Evolutionary conservation across 1,284 basidiomycete genomes (phyloP).

Genomic region (Papiliotrema laurentii): DNA sequence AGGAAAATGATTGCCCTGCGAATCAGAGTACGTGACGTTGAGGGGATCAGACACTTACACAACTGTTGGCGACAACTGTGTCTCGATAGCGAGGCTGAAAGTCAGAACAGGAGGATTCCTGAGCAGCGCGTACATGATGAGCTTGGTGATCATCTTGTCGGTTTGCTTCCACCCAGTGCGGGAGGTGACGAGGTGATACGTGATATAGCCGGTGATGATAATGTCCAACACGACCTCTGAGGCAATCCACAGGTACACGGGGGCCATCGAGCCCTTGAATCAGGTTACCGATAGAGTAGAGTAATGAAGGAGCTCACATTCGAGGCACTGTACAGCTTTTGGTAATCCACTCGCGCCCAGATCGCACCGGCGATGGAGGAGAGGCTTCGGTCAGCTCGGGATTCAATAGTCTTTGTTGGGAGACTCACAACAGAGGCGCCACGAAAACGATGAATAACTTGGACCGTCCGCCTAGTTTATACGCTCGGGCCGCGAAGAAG

Average conservation of each 20-base stretch:
- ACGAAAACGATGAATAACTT: constrained; percentile 1
- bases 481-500: constrained; percentile 4
- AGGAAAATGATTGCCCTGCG: not conserved
- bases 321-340: not conserved
- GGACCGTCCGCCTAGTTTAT: not conserved
- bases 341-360: not conserved
- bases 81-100: constrained; percentile 4
- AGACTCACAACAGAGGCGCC: not conserved
- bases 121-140: constrained; percentile 4
- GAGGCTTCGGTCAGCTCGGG: not conserved
- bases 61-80: constrained; percentile 7
- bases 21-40: not conserved
- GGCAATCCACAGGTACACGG: constrained; percentile 2
- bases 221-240: constrained; percentile 4
- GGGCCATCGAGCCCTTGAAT: not conserved
- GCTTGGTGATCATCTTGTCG: constrained; percentile 2
- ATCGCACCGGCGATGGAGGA: constrained; percentile 2
- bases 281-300: not conserved
- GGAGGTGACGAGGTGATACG: not conserved
- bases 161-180: constrained; percentile 10
- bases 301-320: not conserved
- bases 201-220: constrained; percentile 2
- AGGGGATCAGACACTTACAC: not conserved
- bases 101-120: not conserved
- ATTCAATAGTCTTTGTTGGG: not conserved